Evolutionary conservation across 1,139 yeast species (phyloP).

Genomic region (Zygoascus hellenicus): DNA sequence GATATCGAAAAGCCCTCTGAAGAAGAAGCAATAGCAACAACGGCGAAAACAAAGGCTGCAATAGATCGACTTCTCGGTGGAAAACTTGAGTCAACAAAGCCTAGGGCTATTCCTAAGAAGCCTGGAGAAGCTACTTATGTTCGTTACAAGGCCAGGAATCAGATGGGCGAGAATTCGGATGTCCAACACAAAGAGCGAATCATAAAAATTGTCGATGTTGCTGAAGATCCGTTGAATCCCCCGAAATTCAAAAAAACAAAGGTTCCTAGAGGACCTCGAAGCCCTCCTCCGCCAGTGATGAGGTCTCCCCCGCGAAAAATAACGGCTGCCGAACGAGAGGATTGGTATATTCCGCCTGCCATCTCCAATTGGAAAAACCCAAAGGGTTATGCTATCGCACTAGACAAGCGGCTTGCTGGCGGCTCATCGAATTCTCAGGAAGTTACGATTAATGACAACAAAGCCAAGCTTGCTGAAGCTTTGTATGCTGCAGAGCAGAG

Average conservation of each 20-base stretch:
- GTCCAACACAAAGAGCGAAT: slow-evolving; percentile 35
- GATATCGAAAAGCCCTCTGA: slow-evolving; percentile 39
- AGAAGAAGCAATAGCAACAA: slow-evolving; percentile 37
- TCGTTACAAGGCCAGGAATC: slow-evolving; percentile 45
- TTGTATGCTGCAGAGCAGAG: slow-evolving; percentile 66
- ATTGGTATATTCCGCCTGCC: slow-evolving; percentile 89
- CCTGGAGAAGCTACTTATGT: slow-evolving; percentile 39
- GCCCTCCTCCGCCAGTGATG: slow-evolving; percentile 56
- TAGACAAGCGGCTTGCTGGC: slow-evolving; percentile 71
- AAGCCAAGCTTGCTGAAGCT: slow-evolving; percentile 63
- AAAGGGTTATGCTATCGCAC: slow-evolving; percentile 77
- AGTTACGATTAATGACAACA: slow-evolving; percentile 51
- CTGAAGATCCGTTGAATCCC: slow-evolving; percentile 84
- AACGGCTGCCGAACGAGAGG: slow-evolving; percentile 70
- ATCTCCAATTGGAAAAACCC: slow-evolving; percentile 96
- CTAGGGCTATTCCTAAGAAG: slow-evolving; percentile 28
- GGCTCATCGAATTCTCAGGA: slow-evolving; percentile 41
- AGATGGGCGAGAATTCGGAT: slow-evolving; percentile 30
- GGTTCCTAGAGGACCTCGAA: slow-evolving; percentile 61
- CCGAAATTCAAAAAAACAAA: slow-evolving; percentile 71
- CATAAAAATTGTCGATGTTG: slow-evolving; percentile 52
- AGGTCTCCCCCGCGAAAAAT: slow-evolving; percentile 48
- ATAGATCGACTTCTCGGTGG: slow-evolving; percentile 42
- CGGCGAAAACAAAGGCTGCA: slow-evolving; percentile 44
- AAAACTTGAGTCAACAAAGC: slow-evolving; percentile 31